Evolutionary conservation across 495 filamentous ascomycete species (phyloP).

Genomic region (Neurospora cerealis): DNA sequence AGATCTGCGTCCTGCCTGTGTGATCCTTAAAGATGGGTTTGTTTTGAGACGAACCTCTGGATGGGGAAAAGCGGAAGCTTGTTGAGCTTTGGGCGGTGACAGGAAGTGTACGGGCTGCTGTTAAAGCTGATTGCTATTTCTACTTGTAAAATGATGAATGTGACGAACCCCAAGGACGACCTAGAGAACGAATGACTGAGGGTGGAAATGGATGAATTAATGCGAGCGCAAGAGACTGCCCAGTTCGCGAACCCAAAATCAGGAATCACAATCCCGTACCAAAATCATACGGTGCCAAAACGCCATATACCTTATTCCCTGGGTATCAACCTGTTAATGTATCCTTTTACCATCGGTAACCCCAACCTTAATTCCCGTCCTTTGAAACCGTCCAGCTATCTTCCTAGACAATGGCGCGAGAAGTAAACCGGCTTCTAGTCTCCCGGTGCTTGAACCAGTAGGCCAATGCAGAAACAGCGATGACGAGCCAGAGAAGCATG

Average conservation of each 20-base stretch:
- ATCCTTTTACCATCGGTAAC: background rate
- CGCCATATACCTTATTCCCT: background rate
- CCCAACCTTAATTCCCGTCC: background rate
- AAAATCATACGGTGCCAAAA: background rate
- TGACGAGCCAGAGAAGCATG: constrained; percentile 61
- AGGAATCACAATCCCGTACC: background rate
- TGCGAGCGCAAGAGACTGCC: background rate
- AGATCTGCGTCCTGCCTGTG: background rate
- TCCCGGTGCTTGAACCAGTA: constrained; percentile 38
- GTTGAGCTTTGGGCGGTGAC: background rate
- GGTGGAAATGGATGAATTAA: background rate
- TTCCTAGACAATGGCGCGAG: constrained; percentile 34
- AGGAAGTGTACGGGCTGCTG: background rate
- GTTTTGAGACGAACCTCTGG: background rate
- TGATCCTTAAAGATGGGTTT: background rate
- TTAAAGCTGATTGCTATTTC: background rate
- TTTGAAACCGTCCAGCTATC: background rate
- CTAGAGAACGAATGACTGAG: background rate
- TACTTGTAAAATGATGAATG: background rate
- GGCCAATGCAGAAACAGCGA: constrained; percentile 28
- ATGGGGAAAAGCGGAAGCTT: background rate
- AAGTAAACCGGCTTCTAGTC: constrained; percentile 34
- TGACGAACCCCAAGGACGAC: background rate
- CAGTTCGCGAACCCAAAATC: background rate
- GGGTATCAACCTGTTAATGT: background rate